Base-by-base conservation (phyloP, 1,139 yeast genomes). In the Suhomyces guaymorum region DNA sequence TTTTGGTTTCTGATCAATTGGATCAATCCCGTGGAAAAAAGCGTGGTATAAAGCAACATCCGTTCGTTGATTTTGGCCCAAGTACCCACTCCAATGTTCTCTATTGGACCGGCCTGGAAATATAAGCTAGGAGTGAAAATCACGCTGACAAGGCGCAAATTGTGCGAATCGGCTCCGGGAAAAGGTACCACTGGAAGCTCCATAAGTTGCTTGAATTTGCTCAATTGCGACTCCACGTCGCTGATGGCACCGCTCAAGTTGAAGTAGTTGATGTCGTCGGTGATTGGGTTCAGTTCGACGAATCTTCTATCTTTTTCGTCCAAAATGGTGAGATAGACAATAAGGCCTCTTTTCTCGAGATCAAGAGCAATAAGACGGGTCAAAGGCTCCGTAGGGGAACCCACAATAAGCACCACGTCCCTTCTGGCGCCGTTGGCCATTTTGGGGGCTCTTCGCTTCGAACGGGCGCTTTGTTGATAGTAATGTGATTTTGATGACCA, bases 381-480 rank as follows among this genome's bases (percentile, higher is more conserved):
- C 43, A 86, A 61, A 1, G 90, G 89, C 44, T 85, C 94, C 0
- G 79, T 72, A 1, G 92, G 90, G 2, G 90, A 82, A 1, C 95
- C 95, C 2, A 86, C 73, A 5, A 87, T 63, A 20, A 87, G 63
- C 0, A 86, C 77, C 5, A 84, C 92, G 48, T 86, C 94, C 39
- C 74, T 72, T 28, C 95, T 63, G 2, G 87, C 86, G 0, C 94
- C 95, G 46, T 81, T 81, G 7, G 74, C 49, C 22, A 86, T 65
- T 41, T 79, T 72, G 4, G 73, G 70, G 0, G 89, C 95, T 42
- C 82, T 63, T 48, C 95, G 65, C 35, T 54, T 60, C n/a, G 45
- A 34, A 15, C 43, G 40, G n/a, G n/a, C n/a, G n/a, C n/a, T n/a
- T n/a, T n/a, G n/a, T n/a, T n/a, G n/a, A n/a, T n/a, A n/a, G n/a